These are phyloP conservation scores for Physcomitrium patens DNA, from an alignment of 225 moss, liverwort and hornwort genomes.

Conservation along the genomic window DNA sequence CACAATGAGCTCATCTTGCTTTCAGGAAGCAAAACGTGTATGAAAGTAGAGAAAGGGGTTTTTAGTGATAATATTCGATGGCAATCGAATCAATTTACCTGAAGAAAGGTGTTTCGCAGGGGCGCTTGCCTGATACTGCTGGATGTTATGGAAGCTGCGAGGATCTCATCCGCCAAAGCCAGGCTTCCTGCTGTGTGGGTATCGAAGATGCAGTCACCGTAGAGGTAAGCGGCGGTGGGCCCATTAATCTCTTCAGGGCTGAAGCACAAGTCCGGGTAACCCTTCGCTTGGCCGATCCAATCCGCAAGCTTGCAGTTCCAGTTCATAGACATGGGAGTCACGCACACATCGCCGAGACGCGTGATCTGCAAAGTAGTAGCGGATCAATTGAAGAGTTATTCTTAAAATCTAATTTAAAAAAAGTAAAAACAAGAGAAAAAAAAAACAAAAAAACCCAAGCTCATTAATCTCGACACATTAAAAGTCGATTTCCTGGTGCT, in stretches of 20 bases:
- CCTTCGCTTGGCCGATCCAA: slow-evolving; percentile 53
- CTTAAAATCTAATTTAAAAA: too few relatives aligned
- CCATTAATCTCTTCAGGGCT: slow-evolving; percentile 34
- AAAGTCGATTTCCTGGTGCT: too few relatives aligned
- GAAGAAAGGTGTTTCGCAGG: slow-evolving; percentile 40
- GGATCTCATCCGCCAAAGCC: slow-evolving; percentile 45
- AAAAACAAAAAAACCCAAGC: too few relatives aligned
- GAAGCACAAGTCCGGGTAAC: slow-evolving; percentile 54
- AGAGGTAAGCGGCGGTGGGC: slow-evolving; percentile 37
- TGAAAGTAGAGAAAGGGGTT: too few relatives aligned
- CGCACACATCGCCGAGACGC: slow-evolving; percentile 55
- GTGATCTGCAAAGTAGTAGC: slow-evolving; percentile 31
- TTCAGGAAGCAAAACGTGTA: neutral
- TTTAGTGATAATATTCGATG: neutral
- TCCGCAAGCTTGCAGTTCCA: slow-evolving; percentile 60
- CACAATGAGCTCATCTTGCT: neutral
- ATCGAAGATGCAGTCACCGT: slow-evolving; percentile 56
- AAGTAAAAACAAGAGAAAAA: too few relatives aligned
- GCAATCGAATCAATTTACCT: slow-evolving; percentile 4
- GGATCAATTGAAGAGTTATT: too few relatives aligned
- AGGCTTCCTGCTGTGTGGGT: slow-evolving; percentile 48
- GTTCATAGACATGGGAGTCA: slow-evolving; percentile 57
- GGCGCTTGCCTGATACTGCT: slow-evolving; percentile 37
- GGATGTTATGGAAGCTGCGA: slow-evolving; percentile 24
- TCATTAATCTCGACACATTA: too few relatives aligned